phyloP scores from a whole-genome alignment of 441 rosid genomes.

The Gossypium davidsonii region DNA sequence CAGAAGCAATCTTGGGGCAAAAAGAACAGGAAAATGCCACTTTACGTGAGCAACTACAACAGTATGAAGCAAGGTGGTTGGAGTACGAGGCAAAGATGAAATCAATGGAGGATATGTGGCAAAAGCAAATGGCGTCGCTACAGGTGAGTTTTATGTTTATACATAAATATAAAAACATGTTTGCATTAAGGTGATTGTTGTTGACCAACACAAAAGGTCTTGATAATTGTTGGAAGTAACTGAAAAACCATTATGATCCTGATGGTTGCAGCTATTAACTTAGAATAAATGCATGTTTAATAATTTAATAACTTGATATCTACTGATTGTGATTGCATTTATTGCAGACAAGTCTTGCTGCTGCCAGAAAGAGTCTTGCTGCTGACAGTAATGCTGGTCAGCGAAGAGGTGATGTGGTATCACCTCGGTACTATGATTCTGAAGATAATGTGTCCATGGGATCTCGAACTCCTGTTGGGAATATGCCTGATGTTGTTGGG shows the following conservation, averaged over 20 bases:
- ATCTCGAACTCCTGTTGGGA: conserved; percentile 57
- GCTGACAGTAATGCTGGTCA: conserved; percentile 42
- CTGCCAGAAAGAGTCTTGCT: conserved; percentile 70
- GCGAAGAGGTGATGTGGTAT: conserved; percentile 44
- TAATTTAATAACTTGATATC: neutral
- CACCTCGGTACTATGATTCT: conserved; percentile 59
- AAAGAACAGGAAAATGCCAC: conserved; percentile 82
- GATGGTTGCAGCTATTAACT: neutral
- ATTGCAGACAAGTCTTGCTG: conserved; percentile 63
- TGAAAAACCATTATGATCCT: neutral
- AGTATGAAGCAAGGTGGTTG: conserved; percentile 14
- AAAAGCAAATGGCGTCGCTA: neutral
- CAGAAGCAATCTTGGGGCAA: conserved; percentile 60
- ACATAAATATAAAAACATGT: neutral
- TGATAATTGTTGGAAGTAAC: neutral
- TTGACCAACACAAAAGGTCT: neutral
- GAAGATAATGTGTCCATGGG: conserved; percentile 55
- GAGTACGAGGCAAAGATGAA: conserved; percentile 25
- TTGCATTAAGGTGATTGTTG: neutral
- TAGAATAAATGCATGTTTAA: neutral
- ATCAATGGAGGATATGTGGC: conserved; percentile 1
- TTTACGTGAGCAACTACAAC: conserved; percentile 62
- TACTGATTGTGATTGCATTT: conserved; percentile 5
- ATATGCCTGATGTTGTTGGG: conserved; percentile 34
- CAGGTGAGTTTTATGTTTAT: neutral